These are phyloP conservation scores for Coriolopsis trogii DNA, from an alignment of 1,284 basidiomycete genomes.

Conservation along the genomic window DNA sequence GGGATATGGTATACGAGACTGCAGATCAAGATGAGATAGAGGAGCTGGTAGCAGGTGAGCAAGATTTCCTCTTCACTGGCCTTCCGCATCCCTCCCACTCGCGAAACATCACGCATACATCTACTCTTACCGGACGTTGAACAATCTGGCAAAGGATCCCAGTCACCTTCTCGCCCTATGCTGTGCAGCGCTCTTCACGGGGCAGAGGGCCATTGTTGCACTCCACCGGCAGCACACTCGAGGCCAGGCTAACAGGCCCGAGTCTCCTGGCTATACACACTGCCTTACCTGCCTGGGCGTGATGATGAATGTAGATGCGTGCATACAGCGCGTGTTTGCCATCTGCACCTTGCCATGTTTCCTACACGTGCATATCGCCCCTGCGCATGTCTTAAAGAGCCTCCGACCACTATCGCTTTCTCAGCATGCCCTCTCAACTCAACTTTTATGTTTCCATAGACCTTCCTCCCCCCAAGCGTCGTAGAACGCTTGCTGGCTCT, in stretches of 20 bases:
- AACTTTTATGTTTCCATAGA: slow-evolving; percentile 53
- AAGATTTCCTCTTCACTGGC: slow-evolving; percentile 1
- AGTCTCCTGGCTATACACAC: slow-evolving; percentile 2
- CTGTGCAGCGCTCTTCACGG: too few species aligned
- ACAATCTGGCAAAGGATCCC: too few species aligned
- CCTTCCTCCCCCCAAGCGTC: slow-evolving; percentile 56
- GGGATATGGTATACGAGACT: slow-evolving; percentile 45
- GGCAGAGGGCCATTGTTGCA: too few species aligned
- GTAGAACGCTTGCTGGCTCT: slow-evolving; percentile 72
- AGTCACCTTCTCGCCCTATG: too few species aligned
- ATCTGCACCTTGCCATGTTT: slow-evolving; percentile 10
- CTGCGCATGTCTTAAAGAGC: slow-evolving; percentile 15
- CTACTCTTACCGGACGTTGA: too few species aligned
- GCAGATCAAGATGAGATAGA: slow-evolving; percentile 41
- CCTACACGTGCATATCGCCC: slow-evolving; percentile 19
- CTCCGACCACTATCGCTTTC: slow-evolving; percentile 27
- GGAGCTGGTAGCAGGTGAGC: slow-evolving; percentile 53
- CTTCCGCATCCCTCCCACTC: background rate
- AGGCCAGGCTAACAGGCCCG: background rate
- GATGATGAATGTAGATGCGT: slow-evolving; percentile 4
- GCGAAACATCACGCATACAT: background rate
- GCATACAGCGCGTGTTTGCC: slow-evolving; percentile 6
- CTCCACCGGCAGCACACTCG: too few species aligned
- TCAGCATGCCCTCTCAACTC: slow-evolving; percentile 34
- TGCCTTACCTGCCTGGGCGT: slow-evolving; percentile 1